Conservation (phyloP, 2,329 filamentous ascomycete species). For the Bipolaris sorokiniana region DNA sequence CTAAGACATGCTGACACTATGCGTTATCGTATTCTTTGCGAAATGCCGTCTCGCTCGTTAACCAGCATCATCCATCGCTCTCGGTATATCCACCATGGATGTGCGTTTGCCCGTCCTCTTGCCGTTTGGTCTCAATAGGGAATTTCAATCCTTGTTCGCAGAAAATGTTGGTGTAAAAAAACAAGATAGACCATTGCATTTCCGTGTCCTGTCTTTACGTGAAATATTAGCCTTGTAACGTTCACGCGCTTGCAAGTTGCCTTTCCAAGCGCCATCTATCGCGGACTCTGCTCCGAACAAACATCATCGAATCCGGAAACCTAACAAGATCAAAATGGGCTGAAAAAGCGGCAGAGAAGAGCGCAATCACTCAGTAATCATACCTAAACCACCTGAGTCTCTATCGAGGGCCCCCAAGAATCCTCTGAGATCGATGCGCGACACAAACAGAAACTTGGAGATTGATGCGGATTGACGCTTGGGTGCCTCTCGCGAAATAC, state of each 20-base stretch:
- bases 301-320: neutral
- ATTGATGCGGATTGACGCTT: neutral
- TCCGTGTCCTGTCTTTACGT: neutral
- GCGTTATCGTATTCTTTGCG: neutral
- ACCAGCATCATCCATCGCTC: neutral
- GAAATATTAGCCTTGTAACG: neutral
- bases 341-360: neutral
- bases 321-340: neutral
- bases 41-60: neutral
- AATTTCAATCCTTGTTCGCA: neutral
- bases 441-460: neutral
- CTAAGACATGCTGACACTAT: neutral
- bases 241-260: neutral
- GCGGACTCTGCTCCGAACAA: neutral
- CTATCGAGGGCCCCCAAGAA: neutral
- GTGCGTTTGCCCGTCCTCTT: conserved; percentile 10
- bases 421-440: neutral
- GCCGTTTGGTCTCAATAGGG: conserved; percentile 17
- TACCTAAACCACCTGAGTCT: neutral
- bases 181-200: neutral
- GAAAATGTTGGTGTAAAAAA: neutral
- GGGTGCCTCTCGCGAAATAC: conserved; percentile 4
- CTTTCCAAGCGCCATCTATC: neutral
- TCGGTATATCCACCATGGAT: conserved; percentile 5
- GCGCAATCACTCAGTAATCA: neutral